These are phyloP conservation scores for Calocybe gangraenosa DNA, from an alignment of 768 basidiomycete genomes.

Conservation along the genomic window DNA sequence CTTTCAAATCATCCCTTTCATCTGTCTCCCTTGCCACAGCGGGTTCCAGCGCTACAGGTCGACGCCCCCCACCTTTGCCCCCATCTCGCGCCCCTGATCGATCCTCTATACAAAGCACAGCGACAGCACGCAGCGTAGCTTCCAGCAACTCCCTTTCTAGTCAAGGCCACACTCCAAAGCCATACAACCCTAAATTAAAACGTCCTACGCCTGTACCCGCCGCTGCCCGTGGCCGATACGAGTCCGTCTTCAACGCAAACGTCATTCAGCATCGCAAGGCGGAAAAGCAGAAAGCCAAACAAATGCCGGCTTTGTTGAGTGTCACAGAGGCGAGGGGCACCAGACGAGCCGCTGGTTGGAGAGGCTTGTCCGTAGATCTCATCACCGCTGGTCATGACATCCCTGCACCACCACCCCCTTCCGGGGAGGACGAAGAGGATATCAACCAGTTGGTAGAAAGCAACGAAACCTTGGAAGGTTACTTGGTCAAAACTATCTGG, in stretches of 20 bases:
- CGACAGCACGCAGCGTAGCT: conserved; percentile 31
- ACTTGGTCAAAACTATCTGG: conserved; percentile 61
- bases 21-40: conserved; percentile 26
- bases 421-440: conserved; percentile 17
- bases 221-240: conserved; percentile 62
- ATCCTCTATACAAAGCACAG: conserved; percentile 55
- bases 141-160: conserved; percentile 26
- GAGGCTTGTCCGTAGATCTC: conserved; percentile 66
- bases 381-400: conserved; percentile 38
- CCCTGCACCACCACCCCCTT: conserved; percentile 4
- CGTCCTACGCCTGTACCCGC: conserved; percentile 68
- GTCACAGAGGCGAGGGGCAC: conserved; percentile 36
- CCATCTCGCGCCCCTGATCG: conserved; percentile 55
- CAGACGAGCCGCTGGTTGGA: conserved; percentile 68
- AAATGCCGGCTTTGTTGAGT: conserved; percentile 29
- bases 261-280: conserved; percentile 44
- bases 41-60: conserved; percentile 29
- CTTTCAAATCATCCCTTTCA: conserved; percentile 24
- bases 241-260: conserved; percentile 61
- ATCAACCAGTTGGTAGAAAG: conserved; percentile 30
- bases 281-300: conserved; percentile 26
- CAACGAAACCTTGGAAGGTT: conserved; percentile 52
- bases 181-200: conserved; percentile 24
- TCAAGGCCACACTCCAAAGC: conserved; percentile 14
- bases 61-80: conserved; percentile 39